Evolutionary conservation across 306 rosid genomes (phyloP), one percentile per base, ranked within the genome.

Genomic region (Cucumis hystrix): DNA sequence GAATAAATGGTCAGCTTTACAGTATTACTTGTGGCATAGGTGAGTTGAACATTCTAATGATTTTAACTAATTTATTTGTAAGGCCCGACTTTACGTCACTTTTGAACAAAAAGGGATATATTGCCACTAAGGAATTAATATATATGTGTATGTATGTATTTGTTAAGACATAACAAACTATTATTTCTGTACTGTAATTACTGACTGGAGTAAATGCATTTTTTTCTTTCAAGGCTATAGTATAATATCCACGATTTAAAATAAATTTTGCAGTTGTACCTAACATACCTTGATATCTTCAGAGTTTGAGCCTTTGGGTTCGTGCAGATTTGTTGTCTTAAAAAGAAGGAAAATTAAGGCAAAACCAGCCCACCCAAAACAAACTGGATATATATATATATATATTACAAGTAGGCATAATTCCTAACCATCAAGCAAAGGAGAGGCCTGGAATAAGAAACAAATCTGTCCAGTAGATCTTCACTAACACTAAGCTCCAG

Each of bases 1-100:
- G 79, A 70, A 16, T 57, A n/a, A 67, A 66, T 30, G 71, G 41
- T 75, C 56, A 75, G 43, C 77, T 10, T 52, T 73, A 30, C 57
- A 69, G 23, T 43, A 21, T 45, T 69, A 20, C 56, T 69, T 69
- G 30, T 69, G 57, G 57, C 56, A 45, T 45, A 68, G 39, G 20
- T 45, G 25, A 13, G 58, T 70, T 72, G 9, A 17, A 49, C 52
- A 17, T 45, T 28, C 2, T 1, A n/a, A 43, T 47, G 43, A 49
- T 69, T 41, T 12, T 69, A 45, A 45, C 11, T 71, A 14, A 71
- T 47, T 23, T 71, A 20, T 20, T 43, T 20, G 12, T 0, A 10
- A 51, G 61, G 20, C 62, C 17, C 10, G 43, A 45, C 10, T 41
- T 68, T 10, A 18, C 39, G 13, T 69, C 17, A 40, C 71, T 18